A percentile compares a stretch with the other conserved stretches of the same genome.
Conservation (phyloP, 805 yeast species). For the Saccharomyces eubayanus region DNA sequence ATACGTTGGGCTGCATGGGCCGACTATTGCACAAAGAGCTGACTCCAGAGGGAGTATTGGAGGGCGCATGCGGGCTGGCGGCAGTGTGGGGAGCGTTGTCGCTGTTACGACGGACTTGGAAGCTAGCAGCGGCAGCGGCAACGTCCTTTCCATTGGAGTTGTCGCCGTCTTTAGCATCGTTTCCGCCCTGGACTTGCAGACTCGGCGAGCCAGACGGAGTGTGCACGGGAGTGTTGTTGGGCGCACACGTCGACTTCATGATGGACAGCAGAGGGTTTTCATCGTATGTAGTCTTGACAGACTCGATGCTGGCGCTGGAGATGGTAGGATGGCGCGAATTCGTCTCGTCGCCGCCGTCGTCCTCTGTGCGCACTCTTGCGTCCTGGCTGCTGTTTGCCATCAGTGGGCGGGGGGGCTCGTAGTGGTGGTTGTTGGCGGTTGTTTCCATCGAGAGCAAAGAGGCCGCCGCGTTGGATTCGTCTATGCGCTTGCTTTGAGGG, state of each 20-base stretch:
- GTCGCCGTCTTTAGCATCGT: slow-evolving; percentile 1
- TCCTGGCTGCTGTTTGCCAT: background rate
- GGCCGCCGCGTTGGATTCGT: background rate
- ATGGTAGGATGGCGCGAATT: slow-evolving; percentile 1
- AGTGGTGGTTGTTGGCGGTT: background rate
- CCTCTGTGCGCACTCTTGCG: background rate
- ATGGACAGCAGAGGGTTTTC: slow-evolving; percentile 13
- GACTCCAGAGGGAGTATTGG: background rate
- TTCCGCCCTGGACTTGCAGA: background rate
- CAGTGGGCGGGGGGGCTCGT: background rate
- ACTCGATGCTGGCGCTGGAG: slow-evolving; percentile 9
- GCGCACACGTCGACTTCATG: slow-evolving; percentile 18
- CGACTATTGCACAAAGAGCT: background rate
- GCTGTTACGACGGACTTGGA: background rate
- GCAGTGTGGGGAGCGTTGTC: background rate
- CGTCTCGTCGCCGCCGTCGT: background rate
- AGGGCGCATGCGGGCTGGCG: background rate
- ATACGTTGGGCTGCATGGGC: background rate
- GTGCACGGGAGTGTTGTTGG: slow-evolving; percentile 26
- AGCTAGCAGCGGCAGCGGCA: background rate
- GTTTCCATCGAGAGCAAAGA: background rate
- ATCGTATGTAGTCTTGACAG: slow-evolving; percentile 12
- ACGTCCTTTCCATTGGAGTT: background rate
- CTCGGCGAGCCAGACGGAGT: slow-evolving; percentile 12
- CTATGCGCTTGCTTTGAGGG: background rate